Percentiles rank a stretch among this genome's conserved stretches.
Conservation (phyloP, 257 asterid species). For the Rubia yunnanensis region DNA sequence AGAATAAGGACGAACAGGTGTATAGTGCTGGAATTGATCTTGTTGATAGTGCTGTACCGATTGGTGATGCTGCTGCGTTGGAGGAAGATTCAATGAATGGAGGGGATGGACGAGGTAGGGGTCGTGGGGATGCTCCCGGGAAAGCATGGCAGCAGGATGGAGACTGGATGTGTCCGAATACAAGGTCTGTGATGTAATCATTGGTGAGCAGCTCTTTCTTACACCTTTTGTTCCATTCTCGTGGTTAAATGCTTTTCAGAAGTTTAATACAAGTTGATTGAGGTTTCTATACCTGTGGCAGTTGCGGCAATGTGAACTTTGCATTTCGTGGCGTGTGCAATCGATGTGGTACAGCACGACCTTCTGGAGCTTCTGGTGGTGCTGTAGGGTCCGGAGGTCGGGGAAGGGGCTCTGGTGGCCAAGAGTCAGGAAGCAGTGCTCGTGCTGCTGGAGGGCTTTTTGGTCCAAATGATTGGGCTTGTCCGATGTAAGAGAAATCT, state of each 20-base stretch:
- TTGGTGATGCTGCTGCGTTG: slow-evolving; percentile 30
- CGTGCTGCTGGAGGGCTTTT: slow-evolving; percentile 75
- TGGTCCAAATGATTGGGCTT: slow-evolving; percentile 99
- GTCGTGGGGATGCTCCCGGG: slow-evolving; percentile 67
- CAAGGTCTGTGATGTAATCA: slow-evolving; percentile 99
- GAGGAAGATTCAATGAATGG: slow-evolving; percentile 53
- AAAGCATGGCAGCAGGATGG: slow-evolving; percentile 98
- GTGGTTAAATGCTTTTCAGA: background rate
- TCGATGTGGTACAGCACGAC: slow-evolving; percentile 97
- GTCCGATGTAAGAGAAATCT: slow-evolving; percentile 72
- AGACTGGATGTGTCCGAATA: slow-evolving; percentile 92
- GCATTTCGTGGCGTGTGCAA: slow-evolving; percentile 99
- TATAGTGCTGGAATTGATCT: slow-evolving; percentile 21
- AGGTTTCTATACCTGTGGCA: slow-evolving; percentile 32
- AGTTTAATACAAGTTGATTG: background rate
- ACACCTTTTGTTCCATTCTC: slow-evolving; percentile 21
- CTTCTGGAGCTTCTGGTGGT: slow-evolving; percentile 76
- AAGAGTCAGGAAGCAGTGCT: slow-evolving; percentile 51
- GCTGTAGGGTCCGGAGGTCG: slow-evolving; percentile 79
- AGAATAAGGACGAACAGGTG: slow-evolving; percentile 56
- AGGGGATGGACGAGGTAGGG: slow-evolving; percentile 76
- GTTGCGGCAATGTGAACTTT: slow-evolving; percentile 96
- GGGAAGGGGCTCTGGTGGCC: slow-evolving; percentile 77
- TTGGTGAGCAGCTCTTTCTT: slow-evolving; percentile 97
- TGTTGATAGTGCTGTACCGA: slow-evolving; percentile 22